Evolutionary conservation across 148 eudicot genomes (phyloP).

Genomic region (Chenopodium berlandieri): DNA sequence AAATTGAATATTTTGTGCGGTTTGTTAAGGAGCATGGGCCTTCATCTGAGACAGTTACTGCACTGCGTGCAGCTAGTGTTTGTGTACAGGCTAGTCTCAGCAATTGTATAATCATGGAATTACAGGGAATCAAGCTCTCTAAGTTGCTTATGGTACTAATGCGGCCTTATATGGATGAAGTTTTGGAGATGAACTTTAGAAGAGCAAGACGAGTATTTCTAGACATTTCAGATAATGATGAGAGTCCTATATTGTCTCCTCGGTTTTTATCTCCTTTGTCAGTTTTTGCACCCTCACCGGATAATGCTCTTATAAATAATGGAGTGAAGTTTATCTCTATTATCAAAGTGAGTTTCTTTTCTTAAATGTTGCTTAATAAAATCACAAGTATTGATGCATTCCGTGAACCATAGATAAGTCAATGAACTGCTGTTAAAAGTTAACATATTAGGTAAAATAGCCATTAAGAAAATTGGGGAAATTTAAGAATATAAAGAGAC

Average conservation of each 20-base stretch:
- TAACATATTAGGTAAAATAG: no score
- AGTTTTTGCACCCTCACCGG: constrained; percentile 65
- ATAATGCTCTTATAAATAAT: constrained; percentile 55
- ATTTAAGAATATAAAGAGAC: neutral
- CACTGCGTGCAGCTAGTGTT: constrained; percentile 76
- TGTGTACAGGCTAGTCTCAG: constrained; percentile 85
- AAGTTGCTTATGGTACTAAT: constrained; percentile 86
- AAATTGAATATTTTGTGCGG: constrained; percentile 76
- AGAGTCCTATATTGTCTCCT: constrained; percentile 65
- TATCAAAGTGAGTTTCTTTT: constrained; percentile 65
- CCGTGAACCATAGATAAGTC: neutral
- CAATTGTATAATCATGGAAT: constrained; percentile 68
- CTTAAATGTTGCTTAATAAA: neutral
- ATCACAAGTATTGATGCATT: neutral
- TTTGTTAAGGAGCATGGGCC: constrained; percentile 89
- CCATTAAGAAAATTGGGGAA: neutral
- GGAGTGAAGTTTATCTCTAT: constrained; percentile 73
- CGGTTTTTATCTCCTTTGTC: constrained; percentile 79
- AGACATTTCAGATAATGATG: constrained; percentile 57
- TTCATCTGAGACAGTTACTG: constrained; percentile 67
- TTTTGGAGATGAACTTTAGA: constrained; percentile 83
- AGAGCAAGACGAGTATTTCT: constrained; percentile 74
- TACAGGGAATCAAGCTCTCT: constrained; percentile 74
- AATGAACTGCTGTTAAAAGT: neutral
- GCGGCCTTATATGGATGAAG: constrained; percentile 83